Base-by-base conservation (phyloP, 2,329 filamentous ascomycete species). In the Thelonectria blattea region DNA sequence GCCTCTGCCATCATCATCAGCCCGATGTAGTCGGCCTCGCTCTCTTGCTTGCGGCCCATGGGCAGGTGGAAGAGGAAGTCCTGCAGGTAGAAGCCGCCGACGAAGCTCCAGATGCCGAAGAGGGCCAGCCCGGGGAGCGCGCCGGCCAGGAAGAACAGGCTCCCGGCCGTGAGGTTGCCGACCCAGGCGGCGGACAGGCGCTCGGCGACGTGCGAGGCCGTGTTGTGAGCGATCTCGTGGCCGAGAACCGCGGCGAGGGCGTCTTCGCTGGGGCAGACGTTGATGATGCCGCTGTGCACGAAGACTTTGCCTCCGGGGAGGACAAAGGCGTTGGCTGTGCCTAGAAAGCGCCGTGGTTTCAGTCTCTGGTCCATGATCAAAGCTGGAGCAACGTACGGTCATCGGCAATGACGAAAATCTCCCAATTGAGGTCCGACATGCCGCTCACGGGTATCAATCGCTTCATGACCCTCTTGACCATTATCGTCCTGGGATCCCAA, bases 1-100 rank as follows among this genome's bases (percentile, higher is more conserved):
- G 88, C 89, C 76, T 91, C 86, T 0, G 90, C 86, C 89, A 93
- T 93, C 83, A 93, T 90, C 83, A 93, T 86, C 34, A 93, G 75
- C 0, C 91, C 91, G 49, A 93, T 92, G 68, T 91, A 91, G 71
- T 94, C 91, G 0, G 91, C 91, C 77, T 94, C 91, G 50, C 82
- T 86, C 80, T 91, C 91, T 76, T 93, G 90, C 71, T 83, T 84
- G 50, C 91, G 80, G 48, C 85, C 86, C 73, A 90, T 91, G 1
- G 91, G 91, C 61, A 85, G 79, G 50, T 81, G 81, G 71, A 92
- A 86, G n/a, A 88, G 82, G 15, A 91, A 73, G 52, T 91, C 83
- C 27, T 90, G 76, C 20, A 88, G 55, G 71, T 78, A 60, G 59
- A 70, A 73, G 2, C 83, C 76, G 2, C 81, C 78, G 18, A 84